Percentiles rank a stretch among this genome's conserved stretches.
These are phyloP conservation scores for Endotrypanum monterogeii DNA, from an alignment of 208 protist species.

Conservation along the genomic window DNA sequence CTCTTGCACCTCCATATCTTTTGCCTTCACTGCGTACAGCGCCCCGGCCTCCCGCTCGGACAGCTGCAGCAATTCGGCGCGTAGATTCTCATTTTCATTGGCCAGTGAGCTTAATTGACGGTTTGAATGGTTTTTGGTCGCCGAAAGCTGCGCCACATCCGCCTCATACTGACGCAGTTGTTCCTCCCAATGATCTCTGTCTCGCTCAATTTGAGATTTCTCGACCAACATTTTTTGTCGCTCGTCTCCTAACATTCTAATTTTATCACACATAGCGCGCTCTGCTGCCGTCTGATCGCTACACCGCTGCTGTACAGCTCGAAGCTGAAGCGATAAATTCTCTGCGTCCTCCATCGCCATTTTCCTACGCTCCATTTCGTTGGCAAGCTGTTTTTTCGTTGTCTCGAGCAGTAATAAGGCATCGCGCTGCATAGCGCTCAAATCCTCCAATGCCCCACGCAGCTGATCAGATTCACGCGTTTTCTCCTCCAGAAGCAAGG, in stretches of 20 bases:
- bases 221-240: slow-evolving; percentile 41
- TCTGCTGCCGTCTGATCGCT: slow-evolving; percentile 60
- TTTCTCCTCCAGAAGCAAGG: slow-evolving; percentile 51
- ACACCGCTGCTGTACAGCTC: slow-evolving; percentile 68
- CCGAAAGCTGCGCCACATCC: slow-evolving; percentile 73
- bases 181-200: slow-evolving; percentile 52
- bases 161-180: slow-evolving; percentile 71
- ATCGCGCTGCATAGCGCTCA: slow-evolving; percentile 56
- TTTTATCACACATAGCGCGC: slow-evolving; percentile 46
- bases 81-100: slow-evolving; percentile 73
- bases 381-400: slow-evolving; percentile 44
- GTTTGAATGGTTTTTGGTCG: slow-evolving; percentile 75
- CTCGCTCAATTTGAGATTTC: slow-evolving; percentile 43
- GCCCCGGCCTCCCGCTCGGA: slow-evolving; percentile 56
- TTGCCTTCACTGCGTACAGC: slow-evolving; percentile 65
- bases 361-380: slow-evolving; percentile 42
- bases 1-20: slow-evolving; percentile 76
- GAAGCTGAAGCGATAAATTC: slow-evolving; percentile 65
- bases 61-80: slow-evolving; percentile 54
- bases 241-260: slow-evolving; percentile 48
- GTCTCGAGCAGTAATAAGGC: slow-evolving; percentile 38
- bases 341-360: slow-evolving; percentile 55
- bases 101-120: slow-evolving; percentile 66
- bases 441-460: slow-evolving; percentile 51
- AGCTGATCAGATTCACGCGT: slow-evolving; percentile 71